These are phyloP conservation scores for Scutellaria baicalensis DNA, from an alignment of 257 asterid species.

Conservation along the genomic window DNA sequence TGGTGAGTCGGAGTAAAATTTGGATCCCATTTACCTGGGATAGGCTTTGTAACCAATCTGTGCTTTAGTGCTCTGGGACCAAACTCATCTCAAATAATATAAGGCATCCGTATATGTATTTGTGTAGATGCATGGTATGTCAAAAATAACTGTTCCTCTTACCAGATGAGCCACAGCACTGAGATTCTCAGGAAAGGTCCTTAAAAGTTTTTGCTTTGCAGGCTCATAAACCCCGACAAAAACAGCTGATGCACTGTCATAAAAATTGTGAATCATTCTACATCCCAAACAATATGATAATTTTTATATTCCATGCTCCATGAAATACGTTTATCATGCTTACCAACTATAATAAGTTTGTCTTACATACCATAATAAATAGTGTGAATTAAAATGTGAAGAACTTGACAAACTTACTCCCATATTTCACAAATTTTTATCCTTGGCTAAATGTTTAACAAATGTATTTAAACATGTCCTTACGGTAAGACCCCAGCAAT, in stretches of 20 bases:
- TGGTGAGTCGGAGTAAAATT: neutral
- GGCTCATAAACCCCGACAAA: constrained; percentile 98
- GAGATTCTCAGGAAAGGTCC: constrained; percentile 70
- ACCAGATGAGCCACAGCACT: constrained; percentile 97
- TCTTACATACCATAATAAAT: neutral
- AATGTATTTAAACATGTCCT: constrained; percentile 26
- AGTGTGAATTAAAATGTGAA: neutral
- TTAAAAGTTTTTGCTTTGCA: constrained; percentile 73
- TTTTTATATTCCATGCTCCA: neutral
- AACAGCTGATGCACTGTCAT: constrained; percentile 87
- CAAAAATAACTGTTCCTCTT: constrained; percentile 21
- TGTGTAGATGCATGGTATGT: neutral
- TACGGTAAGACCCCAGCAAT: constrained; percentile 97
- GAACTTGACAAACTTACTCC: neutral
- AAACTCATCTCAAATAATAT: neutral
- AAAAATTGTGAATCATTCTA: constrained; percentile 14
- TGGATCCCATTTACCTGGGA: neutral
- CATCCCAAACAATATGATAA: neutral
- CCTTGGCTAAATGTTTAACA: neutral
- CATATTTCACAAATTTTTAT: neutral
- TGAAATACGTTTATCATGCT: neutral
- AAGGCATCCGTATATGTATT: neutral
- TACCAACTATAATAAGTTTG: neutral
- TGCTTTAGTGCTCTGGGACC: neutral
- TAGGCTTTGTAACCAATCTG: neutral